Percentiles rank a stretch among this genome's conserved stretches.
These are phyloP conservation scores for Bimuria novae-zelandiae DNA, from an alignment of 2,329 filamentous ascomycete genomes.

Conservation along the genomic window DNA sequence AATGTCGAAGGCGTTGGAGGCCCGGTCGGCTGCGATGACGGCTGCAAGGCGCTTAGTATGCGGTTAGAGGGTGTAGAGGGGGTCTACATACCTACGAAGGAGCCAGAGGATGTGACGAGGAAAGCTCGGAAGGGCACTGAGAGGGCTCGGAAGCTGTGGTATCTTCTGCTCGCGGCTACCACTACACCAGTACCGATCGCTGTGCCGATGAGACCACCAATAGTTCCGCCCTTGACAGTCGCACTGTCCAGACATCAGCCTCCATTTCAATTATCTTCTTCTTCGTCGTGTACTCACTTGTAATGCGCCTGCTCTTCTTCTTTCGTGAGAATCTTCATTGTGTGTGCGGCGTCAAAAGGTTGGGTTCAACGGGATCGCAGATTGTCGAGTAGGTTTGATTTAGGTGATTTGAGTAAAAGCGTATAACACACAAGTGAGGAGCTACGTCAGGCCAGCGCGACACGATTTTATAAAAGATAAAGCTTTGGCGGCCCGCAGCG, in stretches of 20 bases:
- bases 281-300: conserved; percentile 53
- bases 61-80: not conserved
- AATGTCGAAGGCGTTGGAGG: conserved; percentile 72
- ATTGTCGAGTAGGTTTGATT: not conserved
- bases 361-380: not conserved
- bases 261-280: not conserved
- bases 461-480: conserved; percentile 35
- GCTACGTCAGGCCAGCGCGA: conserved; percentile 11
- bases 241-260: conserved; percentile 49
- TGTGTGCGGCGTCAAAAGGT: conserved; percentile 6
- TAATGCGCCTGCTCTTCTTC: conserved; percentile 92
- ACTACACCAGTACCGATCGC: conserved; percentile 70
- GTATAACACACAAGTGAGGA: not conserved
- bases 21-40: conserved; percentile 82
- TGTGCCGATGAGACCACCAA: conserved; percentile 73
- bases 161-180: conserved; percentile 69
- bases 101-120: conserved; percentile 79
- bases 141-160: conserved; percentile 75
- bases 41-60: conserved; percentile 37
- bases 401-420: not conserved
- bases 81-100: conserved; percentile 67
- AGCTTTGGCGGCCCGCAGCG: conserved; percentile 14
- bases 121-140: conserved; percentile 91
- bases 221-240: conserved; percentile 77
- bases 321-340: conserved; percentile 96